phyloP scores from a whole-genome alignment of 305 asterid species.

The Ilex paraguariensis region DNA sequence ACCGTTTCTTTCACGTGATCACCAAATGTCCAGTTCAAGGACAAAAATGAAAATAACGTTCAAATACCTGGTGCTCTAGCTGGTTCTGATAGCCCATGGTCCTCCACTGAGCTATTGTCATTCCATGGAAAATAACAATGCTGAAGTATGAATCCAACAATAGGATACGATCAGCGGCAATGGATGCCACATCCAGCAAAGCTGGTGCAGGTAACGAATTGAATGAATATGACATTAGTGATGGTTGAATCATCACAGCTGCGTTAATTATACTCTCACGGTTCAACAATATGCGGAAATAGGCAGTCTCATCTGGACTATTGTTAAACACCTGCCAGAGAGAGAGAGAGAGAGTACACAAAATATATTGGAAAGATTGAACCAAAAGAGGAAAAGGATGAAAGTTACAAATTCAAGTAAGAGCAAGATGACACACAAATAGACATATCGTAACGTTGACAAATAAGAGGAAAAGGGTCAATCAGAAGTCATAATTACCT shows the following conservation, averaged over 20 bases:
- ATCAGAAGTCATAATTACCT: constrained; percentile 38
- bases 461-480: background rate
- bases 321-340: constrained; percentile 75
- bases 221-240: constrained; percentile 81
- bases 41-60: background rate
- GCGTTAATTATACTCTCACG: constrained; percentile 93
- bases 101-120: constrained; percentile 99
- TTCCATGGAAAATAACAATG: constrained; percentile 93
- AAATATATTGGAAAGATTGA: no score
- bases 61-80: constrained; percentile 77
- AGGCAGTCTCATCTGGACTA: constrained; percentile 99
- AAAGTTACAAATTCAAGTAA: background rate
- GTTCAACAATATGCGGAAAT: constrained; percentile 90
- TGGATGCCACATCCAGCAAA: constrained; percentile 88
- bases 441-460: background rate
- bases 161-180: constrained; percentile 94
- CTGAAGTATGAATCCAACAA: constrained; percentile 94
- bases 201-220: constrained; percentile 88
- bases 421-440: constrained; percentile 9
- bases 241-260: constrained; percentile 98
- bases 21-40: background rate
- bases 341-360: background rate
- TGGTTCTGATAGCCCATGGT: constrained; percentile 95
- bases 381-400: no score
- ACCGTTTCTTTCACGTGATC: background rate